Conservation (phyloP, 208 protist genomes). For the Sergeia podlipaevii region DNA sequence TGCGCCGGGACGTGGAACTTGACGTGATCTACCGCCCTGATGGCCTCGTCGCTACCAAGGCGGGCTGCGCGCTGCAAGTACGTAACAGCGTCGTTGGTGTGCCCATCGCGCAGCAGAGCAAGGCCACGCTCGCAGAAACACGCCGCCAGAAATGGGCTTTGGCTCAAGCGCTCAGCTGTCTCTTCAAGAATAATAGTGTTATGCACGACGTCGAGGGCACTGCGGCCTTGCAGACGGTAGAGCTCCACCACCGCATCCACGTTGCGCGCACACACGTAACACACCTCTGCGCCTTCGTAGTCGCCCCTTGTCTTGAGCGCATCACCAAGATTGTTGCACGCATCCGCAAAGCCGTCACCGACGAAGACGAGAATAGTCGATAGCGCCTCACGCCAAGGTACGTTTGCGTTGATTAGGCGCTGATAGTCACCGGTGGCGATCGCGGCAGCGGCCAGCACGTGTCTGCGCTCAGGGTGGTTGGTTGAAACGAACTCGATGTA, state of each 20-base stretch:
- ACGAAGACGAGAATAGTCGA: constrained; percentile 65
- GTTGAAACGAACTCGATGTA: constrained; percentile 37
- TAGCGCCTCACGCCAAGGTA: constrained; percentile 80
- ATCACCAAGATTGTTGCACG: constrained; percentile 61
- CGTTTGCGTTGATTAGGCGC: constrained; percentile 27
- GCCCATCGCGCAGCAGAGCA: constrained; percentile 37
- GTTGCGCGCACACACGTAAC: constrained; percentile 75
- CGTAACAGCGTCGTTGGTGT: constrained; percentile 32
- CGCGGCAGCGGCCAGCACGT: constrained; percentile 63
- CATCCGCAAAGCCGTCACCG: constrained; percentile 55
- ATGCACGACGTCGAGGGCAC: constrained; percentile 45
- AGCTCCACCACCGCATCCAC: constrained; percentile 67
- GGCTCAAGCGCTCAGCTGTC: constrained; percentile 36
- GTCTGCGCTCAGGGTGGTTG: constrained; percentile 39
- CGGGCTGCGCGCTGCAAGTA: constrained; percentile 57
- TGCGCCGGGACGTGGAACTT: constrained; percentile 22
- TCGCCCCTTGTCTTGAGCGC: constrained; percentile 40
- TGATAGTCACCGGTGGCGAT: constrained; percentile 65
- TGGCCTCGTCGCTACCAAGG: constrained; percentile 45
- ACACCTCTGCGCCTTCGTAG: constrained; percentile 62
- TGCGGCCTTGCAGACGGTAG: constrained; percentile 37
- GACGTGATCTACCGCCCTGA: constrained; percentile 64
- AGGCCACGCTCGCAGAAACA: constrained; percentile 56
- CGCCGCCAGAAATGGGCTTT: constrained; percentile 39
- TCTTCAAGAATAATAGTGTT: constrained; percentile 68